Evolutionary conservation across 2,329 filamentous ascomycete genomes (phyloP).

Genomic region (Scedosporium aurantiacum): DNA sequence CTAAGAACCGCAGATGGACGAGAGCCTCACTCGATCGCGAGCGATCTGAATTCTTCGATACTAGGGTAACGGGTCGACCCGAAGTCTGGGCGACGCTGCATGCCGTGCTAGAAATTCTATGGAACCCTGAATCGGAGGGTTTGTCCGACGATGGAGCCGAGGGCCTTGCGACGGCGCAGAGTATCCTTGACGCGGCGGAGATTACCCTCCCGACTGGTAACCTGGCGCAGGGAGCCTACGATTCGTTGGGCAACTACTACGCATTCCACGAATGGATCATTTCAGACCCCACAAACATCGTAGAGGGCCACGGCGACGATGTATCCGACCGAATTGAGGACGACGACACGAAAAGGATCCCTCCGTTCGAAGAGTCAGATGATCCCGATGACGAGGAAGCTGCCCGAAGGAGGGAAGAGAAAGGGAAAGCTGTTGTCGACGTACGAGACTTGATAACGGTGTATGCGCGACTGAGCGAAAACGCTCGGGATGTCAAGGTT

Average conservation of each 20-base stretch:
- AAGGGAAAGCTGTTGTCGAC: slow-evolving; percentile 45
- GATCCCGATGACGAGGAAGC: slow-evolving; percentile 24
- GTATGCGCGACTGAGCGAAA: slow-evolving; percentile 55
- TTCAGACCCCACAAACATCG: slow-evolving; percentile 49
- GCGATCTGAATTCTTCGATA: slow-evolving; percentile 80
- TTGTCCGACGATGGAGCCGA: slow-evolving; percentile 24
- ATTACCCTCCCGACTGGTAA: slow-evolving; percentile 65
- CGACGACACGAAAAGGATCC: slow-evolving; percentile 25
- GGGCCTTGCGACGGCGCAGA: slow-evolving; percentile 59
- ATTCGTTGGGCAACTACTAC: slow-evolving; percentile 60
- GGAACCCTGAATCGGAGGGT: slow-evolving; percentile 36
- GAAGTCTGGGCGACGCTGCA: slow-evolving; percentile 75
- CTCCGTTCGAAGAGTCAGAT: slow-evolving; percentile 24
- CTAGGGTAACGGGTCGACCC: slow-evolving; percentile 62
- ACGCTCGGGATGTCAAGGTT: slow-evolving; percentile 51
- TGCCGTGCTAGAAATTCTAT: slow-evolving; percentile 56
- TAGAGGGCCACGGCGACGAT: slow-evolving; percentile 33
- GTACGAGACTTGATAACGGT: slow-evolving; percentile 45
- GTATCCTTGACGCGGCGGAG: slow-evolving; percentile 66
- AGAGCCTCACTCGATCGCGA: slow-evolving; percentile 57
- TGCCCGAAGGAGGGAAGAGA: slow-evolving; percentile 35
- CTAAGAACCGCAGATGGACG: slow-evolving; percentile 57
- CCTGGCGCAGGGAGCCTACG: slow-evolving; percentile 61
- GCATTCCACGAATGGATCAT: slow-evolving; percentile 57
- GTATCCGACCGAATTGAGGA: slow-evolving; percentile 15